Evolutionary conservation across 768 basidiomycete genomes (phyloP).

Genomic region (Nidularia pulvinata): DNA sequence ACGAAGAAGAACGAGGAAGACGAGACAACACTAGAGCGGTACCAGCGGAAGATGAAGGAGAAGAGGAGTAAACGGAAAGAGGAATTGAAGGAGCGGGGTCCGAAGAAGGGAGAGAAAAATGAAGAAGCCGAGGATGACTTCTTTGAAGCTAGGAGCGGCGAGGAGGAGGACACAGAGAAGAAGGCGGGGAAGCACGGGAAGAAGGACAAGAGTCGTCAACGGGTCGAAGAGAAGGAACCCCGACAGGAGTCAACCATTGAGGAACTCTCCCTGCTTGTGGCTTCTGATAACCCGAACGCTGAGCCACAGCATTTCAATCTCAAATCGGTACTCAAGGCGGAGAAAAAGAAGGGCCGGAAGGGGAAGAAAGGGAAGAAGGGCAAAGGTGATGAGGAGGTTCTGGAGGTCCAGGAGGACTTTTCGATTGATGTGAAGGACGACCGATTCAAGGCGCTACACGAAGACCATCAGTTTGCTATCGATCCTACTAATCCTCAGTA

Average conservation of each 20-base stretch:
- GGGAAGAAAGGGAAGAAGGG: slow-evolving; percentile 32
- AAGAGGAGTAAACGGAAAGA: slow-evolving; percentile 83
- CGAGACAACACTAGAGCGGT: slow-evolving; percentile 90
- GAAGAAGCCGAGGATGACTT: slow-evolving; percentile 63
- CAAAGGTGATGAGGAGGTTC: slow-evolving; percentile 39
- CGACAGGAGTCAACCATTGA: slow-evolving; percentile 52
- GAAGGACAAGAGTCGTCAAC: slow-evolving; percentile 14
- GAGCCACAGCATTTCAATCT: slow-evolving; percentile 87
- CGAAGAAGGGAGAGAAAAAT: slow-evolving; percentile 13
- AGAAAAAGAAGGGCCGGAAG: slow-evolving; percentile 62
- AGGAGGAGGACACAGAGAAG: slow-evolving; percentile 17
- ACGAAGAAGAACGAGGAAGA: slow-evolving; percentile 51
- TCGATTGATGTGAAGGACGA: slow-evolving; percentile 82
- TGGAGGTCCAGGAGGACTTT: slow-evolving; percentile 82
- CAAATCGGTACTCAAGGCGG: slow-evolving; percentile 85
- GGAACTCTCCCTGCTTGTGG: slow-evolving; percentile 64
- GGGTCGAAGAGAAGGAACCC: slow-evolving; percentile 13
- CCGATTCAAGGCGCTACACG: slow-evolving; percentile 86
- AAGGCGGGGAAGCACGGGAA: slow-evolving; percentile 13
- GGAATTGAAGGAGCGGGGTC: slow-evolving; percentile 44
- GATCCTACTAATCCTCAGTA: slow-evolving; percentile 96
- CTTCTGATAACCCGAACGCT: slow-evolving; percentile 49
- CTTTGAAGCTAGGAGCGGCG: slow-evolving; percentile 59
- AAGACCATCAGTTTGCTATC: slow-evolving; percentile 91
- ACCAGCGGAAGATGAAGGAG: slow-evolving; percentile 89